Evolutionary conservation across 2,329 filamentous ascomycete genomes (phyloP), one percentile per base, ranked within the genome.

Genomic region (Thielaviopsis euricoi): DNA sequence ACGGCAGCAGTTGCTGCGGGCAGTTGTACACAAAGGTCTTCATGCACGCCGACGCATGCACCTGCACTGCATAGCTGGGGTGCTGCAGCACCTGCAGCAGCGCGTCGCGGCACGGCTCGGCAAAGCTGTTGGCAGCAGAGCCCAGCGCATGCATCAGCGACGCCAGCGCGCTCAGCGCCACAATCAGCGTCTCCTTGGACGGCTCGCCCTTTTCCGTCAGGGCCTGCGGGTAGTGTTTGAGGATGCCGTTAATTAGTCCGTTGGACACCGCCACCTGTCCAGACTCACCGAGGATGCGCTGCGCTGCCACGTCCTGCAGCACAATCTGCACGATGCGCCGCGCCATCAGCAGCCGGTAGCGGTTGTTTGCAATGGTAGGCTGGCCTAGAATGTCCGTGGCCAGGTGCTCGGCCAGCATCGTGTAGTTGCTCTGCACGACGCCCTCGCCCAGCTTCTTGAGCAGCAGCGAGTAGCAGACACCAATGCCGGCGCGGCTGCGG

Each of bases 181-280:
- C 84, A 53, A 89, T 85, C 46, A 98, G 72, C 1, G 85, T 85
- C 65, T 94, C 83, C 69, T 98, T 98, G 53, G 82, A 85, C 6
- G 93, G 93, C 68, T 97, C 91, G 1, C 86, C 81, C 48, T 87
- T 81, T 68, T 97, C 91, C 64, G 90, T 87, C 53, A 95, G 72
- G 5, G 85, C 85, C 68, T 95, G 89, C 0, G 93, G 91, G 64
- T 95, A 97, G 67, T 97, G 93, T 68, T 95, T 97, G 53, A 98
- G 76, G 52, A 96, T 77, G 59, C 89, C 84, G 67, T 95, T 95
- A 66, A 96, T 81, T 56, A 98, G 72, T 61, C 82, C 81, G 65
- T 83, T 88, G 6, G 89, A 87, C 26, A 88, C 89, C 64, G 85
- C 83, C 60, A 91, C 76, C 66, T 96, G 91, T 7, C 89, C 90